A percentile compares a stretch with the other conserved stretches of the same genome.
Evolutionary conservation across 1,284 basidiomycete species (phyloP).

Genomic region (Exobasidium rhododendri): DNA sequence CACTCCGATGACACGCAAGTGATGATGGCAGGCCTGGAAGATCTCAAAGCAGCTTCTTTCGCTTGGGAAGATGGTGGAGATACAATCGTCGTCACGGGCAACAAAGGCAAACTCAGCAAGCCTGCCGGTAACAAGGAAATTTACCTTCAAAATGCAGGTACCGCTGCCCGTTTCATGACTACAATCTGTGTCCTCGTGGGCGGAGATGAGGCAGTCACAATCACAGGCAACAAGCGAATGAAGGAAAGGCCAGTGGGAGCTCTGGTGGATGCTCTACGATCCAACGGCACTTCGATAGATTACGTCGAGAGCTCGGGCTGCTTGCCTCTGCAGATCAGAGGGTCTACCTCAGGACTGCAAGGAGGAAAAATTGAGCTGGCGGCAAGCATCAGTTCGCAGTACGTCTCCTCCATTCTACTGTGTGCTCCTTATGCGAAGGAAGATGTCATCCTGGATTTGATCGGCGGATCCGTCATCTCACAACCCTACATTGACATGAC

Average conservation of each 20-base stretch:
- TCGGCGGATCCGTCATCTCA: slow-evolving; percentile 89
- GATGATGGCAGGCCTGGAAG: slow-evolving; percentile 91
- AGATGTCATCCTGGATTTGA: slow-evolving; percentile 80
- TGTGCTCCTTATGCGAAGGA: slow-evolving; percentile 88
- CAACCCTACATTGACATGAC: slow-evolving; percentile 99
- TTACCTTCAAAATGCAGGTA: slow-evolving; percentile 96
- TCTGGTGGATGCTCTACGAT: slow-evolving; percentile 82
- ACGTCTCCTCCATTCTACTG: slow-evolving; percentile 92
- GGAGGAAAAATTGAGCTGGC: slow-evolving; percentile 83
- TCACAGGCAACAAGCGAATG: slow-evolving; percentile 98
- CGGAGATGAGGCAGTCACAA: slow-evolving; percentile 57
- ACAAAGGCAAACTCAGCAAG: slow-evolving; percentile 67
- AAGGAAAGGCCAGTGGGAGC: slow-evolving; percentile 92
- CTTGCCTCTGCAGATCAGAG: slow-evolving; percentile 75
- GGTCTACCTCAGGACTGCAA: slow-evolving; percentile 66
- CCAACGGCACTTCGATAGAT: slow-evolving; percentile 75
- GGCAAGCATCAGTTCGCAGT: slow-evolving; percentile 94
- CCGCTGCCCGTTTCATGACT: slow-evolving; percentile 94
- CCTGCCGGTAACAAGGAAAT: slow-evolving; percentile 68
- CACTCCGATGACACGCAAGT: slow-evolving; percentile 98
- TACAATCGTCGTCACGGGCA: slow-evolving; percentile 86
- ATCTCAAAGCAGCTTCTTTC: slow-evolving; percentile 73
- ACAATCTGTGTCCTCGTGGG: slow-evolving; percentile 77
- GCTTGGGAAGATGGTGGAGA: slow-evolving; percentile 90
- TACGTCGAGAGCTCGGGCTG: slow-evolving; percentile 79